phyloP scores from a whole-genome alignment of 1,139 yeast genomes.

The Sugiyamaella novakii region DNA sequence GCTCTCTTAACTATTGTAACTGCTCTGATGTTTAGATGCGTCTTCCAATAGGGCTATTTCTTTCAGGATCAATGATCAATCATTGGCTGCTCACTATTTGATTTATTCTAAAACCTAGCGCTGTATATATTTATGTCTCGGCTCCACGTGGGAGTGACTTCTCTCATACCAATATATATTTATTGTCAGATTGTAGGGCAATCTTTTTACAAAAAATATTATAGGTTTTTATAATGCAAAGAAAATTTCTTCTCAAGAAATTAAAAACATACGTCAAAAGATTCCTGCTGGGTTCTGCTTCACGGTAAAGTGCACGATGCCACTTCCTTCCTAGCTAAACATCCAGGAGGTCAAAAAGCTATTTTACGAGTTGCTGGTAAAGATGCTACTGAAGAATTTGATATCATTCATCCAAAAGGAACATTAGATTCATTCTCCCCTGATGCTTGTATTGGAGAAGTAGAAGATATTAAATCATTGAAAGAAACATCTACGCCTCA shows the following conservation, averaged over 20 bases:
- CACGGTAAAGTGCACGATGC: constrained; percentile 83
- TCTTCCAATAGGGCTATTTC: no score
- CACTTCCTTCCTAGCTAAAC: constrained; percentile 73
- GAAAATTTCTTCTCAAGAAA: constrained; percentile 32
- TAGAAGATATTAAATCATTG: constrained; percentile 19
- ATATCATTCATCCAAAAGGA: constrained; percentile 73
- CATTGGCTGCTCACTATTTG: no score
- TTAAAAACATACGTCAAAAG: constrained; percentile 61
- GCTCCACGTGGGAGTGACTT: no score
- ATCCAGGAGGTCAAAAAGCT: constrained; percentile 86
- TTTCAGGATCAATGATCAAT: no score
- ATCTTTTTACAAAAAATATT: no score
- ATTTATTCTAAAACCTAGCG: no score
- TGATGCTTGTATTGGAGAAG: constrained; percentile 20
- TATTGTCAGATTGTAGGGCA: no score
- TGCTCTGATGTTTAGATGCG: no score
- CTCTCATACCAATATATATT: no score
- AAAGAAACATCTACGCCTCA: constrained; percentile 2
- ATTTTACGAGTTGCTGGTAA: constrained; percentile 81
- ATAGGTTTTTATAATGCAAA: no score
- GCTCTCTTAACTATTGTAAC: no score
- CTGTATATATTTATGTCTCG: no score
- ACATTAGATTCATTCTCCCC: constrained; percentile 15
- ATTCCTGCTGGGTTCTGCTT: constrained; percentile 86
- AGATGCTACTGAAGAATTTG: constrained; percentile 86